phyloP scores from a whole-genome alignment of 2,329 filamentous ascomycete species.

The Pseudogymnoascus sp. region DNA sequence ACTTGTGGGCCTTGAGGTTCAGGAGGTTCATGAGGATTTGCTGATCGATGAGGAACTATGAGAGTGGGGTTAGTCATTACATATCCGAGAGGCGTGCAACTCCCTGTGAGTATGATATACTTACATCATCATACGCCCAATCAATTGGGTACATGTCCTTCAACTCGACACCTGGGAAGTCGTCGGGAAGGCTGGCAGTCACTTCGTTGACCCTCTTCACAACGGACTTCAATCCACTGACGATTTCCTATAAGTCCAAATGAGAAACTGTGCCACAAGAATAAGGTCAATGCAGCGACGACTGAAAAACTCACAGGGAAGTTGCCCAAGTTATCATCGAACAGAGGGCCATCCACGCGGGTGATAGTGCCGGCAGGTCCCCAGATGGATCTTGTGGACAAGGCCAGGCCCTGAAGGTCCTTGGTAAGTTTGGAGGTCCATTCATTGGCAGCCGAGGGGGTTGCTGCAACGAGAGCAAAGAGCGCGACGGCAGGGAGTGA shows the following conservation, averaged over 20 bases:
- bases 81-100: background rate
- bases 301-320: background rate
- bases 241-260: background rate
- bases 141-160: background rate
- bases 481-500: background rate
- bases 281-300: background rate
- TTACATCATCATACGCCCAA: conserved; percentile 6
- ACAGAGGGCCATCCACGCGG: background rate
- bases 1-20: background rate
- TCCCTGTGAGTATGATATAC: background rate
- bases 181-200: background rate
- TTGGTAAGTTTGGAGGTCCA: background rate
- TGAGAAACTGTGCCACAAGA: background rate
- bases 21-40: conserved; percentile 6
- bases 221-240: background rate
- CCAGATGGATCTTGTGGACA: background rate
- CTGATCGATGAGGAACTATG: background rate
- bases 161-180: background rate
- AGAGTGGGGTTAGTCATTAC: background rate
- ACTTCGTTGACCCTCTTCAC: background rate
- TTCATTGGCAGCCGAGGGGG: background rate
- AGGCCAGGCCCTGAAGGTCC: background rate
- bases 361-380: background rate
- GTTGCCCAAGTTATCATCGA: background rate
- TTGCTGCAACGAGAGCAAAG: background rate